Evolutionary conservation across 441 rosid genomes (phyloP), one percentile per base, ranked within the genome.

Genomic region (Theobroma grandiflorum): DNA sequence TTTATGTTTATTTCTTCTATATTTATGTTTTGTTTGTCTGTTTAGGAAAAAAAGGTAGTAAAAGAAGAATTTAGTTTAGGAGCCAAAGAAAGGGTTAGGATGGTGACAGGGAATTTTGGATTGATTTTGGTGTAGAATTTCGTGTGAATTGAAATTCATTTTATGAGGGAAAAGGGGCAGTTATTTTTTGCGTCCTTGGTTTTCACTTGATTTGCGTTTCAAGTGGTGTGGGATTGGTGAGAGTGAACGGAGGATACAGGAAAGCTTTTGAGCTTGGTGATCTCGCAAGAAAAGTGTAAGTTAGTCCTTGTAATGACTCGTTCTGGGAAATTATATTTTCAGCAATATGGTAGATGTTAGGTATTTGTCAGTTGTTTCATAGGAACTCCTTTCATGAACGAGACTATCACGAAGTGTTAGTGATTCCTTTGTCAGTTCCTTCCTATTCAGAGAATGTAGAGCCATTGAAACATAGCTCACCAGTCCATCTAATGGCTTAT

Each of bases 71-170:
- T 70, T 35, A 49, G 37, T 33, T 49, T 70, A 49, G 63, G 50
- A 70, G n/a, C 40, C 63, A 35, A 52, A 53, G 47, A 53, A 33
- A 45, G 49, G 7, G 49, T 45, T 45, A 45, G 49, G 63, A 72
- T 2, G 26, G 26, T 11, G 12, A 64, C 26, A 37, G 3, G 18
- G 45, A 64, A 37, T 72, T 26, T 18, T 38, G n/a, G 10, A 18
- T 38, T 37, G n/a, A 53, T 38, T 37, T 72, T 72, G 12, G 31
- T 37, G 76, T 52, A 72, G 45, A 72, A 18, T 52, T 72, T 52
- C n/a, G 2, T 52, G 4, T 8, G 47, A 33, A 52, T 20, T 72
- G 18, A 37, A n/a, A 14, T 47, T 49, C 22, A 6, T 47, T 15
- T 15, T 69, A 26, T 26, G 57, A 47, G 22, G 38, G 49, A 70